Conservation (phyloP, 2,329 filamentous ascomycete genomes). For the Aspergillus sp. region DNA sequence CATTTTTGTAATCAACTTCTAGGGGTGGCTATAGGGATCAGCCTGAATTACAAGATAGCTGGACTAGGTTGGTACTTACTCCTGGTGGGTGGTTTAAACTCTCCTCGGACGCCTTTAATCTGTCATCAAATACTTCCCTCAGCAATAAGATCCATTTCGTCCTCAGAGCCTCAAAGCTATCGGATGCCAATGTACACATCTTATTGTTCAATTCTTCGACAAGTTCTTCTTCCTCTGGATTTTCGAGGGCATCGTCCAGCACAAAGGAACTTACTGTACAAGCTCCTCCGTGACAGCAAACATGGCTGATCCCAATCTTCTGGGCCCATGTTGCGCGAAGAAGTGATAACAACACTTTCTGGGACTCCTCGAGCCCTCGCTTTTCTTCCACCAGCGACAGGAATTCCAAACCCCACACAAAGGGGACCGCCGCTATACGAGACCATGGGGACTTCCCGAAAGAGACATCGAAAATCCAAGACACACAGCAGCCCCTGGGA, state of each 20-base stretch:
- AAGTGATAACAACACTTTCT: too few relatives aligned
- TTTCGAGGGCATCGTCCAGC: fast-evolving
- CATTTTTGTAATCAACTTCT: neutral
- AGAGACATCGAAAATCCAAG: neutral
- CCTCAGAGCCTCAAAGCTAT: neutral
- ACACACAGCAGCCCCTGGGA: neutral
- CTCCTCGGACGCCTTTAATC: neutral
- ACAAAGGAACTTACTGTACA: too few relatives aligned
- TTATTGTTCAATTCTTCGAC: neutral
- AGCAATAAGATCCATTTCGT: neutral
- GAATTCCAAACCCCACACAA: neutral
- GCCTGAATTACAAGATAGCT: too few relatives aligned
- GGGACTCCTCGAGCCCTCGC: too few relatives aligned
- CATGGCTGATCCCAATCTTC: neutral
- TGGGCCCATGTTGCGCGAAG: too few relatives aligned
- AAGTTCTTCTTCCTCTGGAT: neutral
- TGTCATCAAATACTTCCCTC: neutral
- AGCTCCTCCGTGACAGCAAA: neutral
- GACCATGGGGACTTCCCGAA: neutral
- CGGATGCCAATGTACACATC: neutral
- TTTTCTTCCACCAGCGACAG: neutral
- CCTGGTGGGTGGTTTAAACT: too few relatives aligned
- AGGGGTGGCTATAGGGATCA: too few relatives aligned
- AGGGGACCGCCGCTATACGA: too few relatives aligned
- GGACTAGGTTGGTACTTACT: too few relatives aligned